Base-by-base conservation (phyloP, 2,329 filamentous ascomycete genomes). In the Neonectria sp. region DNA sequence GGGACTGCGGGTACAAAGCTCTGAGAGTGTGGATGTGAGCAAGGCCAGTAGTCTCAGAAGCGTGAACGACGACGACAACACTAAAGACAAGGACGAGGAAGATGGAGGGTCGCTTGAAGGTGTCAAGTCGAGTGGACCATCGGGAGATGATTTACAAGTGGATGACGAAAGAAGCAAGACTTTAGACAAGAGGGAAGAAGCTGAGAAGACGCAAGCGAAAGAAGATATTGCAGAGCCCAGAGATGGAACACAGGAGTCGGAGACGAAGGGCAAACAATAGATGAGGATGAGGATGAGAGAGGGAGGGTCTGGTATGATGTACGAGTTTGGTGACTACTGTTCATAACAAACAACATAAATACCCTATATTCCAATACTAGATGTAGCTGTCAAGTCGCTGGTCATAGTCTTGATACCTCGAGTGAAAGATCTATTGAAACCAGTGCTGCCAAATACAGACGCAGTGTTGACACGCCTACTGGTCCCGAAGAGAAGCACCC, bases 21-120 rank as follows among this genome's bases (percentile, higher is more conserved):
- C 91, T 0, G 86, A 86, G 1, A 94, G 92, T 71, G 88, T 86
- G 1, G 86, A 89, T 60, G 85, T 94, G 17, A 95, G 93, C 77
- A 88, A 90, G 69, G 92, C 93, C 1, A 95, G 90, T 73, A 95
- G 92, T 75, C 80, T 93, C 24, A 85, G 82, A 75, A 88, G 83
- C 63, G 68, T 49, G 2, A 76, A 77, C 43, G 37, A 67, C 55
- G 29, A 25, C 43, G 37, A 27, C 7, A 53, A 31, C 2, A 55
- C 43, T 3, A 71, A 76, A 53, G 62, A 24, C 4, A 61, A 62
- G 21, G 68, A 67, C 21, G 58, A 61, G n/a, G 65, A 33, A 12
- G 71, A 76, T 2, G 75, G 68, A 2, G 71, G 68, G 12, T 75
- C 72, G 2, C 55, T 82, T 21, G 76, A 78, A 29, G 79, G 79